Conservation (phyloP, 2,329 filamentous ascomycete species). For the Dactylellina haptotyla region DNA sequence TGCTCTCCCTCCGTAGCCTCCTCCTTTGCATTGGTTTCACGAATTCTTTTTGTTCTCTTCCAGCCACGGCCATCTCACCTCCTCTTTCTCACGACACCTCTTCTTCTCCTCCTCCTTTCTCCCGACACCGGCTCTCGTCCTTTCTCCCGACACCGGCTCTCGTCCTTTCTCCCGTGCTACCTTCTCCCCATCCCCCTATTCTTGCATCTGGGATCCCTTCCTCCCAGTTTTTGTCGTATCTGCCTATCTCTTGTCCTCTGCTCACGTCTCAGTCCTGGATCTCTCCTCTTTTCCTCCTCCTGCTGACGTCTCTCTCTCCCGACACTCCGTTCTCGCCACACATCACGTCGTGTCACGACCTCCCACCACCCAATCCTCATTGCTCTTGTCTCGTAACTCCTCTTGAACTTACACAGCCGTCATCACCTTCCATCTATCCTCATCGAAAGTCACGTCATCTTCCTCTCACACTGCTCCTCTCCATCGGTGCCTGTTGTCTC, state of each 20-base stretch:
- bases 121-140: constrained; percentile 17
- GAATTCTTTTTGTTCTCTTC: neutral
- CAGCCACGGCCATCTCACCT: constrained; percentile 1
- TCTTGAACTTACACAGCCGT: neutral
- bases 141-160: neutral
- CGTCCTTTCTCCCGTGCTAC: neutral
- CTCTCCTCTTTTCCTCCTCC: neutral
- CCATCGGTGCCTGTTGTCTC: neutral
- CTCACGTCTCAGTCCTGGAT: neutral
- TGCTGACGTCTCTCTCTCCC: neutral
- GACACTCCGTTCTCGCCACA: constrained; percentile 16
- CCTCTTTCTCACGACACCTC: constrained; percentile 8
- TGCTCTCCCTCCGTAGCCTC: neutral
- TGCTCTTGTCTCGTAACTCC: constrained; percentile 2
- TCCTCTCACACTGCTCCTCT: neutral
- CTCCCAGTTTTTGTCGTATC: neutral
- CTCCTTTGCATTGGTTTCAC: constrained; percentile 6
- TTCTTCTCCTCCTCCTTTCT: constrained; percentile 26
- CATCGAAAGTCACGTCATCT: constrained; percentile 3
- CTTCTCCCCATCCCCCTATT: neutral
- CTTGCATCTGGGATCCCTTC: neutral
- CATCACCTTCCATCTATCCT: constrained; percentile 5
- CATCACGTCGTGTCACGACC: constrained; percentile 31
- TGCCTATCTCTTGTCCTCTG: neutral
- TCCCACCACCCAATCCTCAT: constrained; percentile 12